phyloP scores from a whole-genome alignment of 768 basidiomycete genomes.

The Calvatia gigantea region DNA sequence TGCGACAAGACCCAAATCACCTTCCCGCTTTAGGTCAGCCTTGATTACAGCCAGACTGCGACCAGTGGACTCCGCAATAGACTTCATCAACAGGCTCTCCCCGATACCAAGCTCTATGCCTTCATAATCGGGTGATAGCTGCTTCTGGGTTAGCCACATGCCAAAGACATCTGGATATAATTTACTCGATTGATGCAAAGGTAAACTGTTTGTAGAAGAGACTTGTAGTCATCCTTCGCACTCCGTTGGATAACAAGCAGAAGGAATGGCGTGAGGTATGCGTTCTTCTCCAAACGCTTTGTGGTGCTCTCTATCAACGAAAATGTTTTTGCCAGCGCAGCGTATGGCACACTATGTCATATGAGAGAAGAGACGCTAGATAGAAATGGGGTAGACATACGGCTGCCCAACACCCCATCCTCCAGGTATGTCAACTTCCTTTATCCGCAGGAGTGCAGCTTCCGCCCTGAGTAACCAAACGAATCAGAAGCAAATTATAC shows the following conservation, averaged over 20 bases:
- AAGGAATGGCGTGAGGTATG: conserved; percentile 84
- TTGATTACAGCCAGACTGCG: conserved; percentile 80
- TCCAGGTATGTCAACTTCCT: conserved; percentile 73
- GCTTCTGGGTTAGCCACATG: conserved; percentile 12
- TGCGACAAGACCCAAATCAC: conserved; percentile 95
- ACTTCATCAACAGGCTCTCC: conserved; percentile 90
- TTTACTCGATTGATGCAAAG: conserved; percentile 93
- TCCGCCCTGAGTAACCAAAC: conserved; percentile 49
- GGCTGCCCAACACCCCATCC: conserved; percentile 84
- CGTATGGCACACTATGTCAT: conserved; percentile 79
- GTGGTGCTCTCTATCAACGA: conserved; percentile 90
- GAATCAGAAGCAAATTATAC: neutral
- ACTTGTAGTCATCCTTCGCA: conserved; percentile 65
- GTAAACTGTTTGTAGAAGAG: conserved; percentile 87
- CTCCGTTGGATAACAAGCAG: conserved; percentile 87
- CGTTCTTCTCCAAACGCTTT: conserved; percentile 90
- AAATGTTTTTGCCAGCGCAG: conserved; percentile 87
- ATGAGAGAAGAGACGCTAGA: neutral
- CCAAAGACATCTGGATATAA: conserved; percentile 10
- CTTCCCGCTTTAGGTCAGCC: conserved; percentile 89
- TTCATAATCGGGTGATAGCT: conserved; percentile 94
- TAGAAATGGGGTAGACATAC: conserved; percentile 44
- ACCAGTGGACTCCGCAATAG: conserved; percentile 95
- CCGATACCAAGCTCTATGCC: conserved; percentile 96
- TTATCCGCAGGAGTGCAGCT: conserved; percentile 52